Evolutionary conservation across 2,329 filamentous ascomycete species (phyloP), one percentile per base, ranked within the genome.

Genomic region (Aspergillus costaricaensis): DNA sequence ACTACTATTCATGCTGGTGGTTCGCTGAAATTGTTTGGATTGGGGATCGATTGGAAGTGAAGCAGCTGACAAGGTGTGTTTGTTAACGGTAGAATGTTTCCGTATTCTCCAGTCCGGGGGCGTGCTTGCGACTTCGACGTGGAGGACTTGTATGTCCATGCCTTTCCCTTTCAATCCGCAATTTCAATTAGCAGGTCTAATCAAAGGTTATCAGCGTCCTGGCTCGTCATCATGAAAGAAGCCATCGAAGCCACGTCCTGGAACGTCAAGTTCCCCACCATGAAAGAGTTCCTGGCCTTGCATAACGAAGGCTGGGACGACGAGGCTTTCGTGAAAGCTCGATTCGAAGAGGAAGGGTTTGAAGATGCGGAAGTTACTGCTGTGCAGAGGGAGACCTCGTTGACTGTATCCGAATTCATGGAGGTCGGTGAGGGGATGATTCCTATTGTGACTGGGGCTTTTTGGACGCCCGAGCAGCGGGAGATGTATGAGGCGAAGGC

Each of bases 71-170:
- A 25, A 2, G 7, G 23, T 3, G 38, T n/a, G 4, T 39, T n/a
- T 52, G 17, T 36, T 15, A 6, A 25, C 10, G 47, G 10, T 55
- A 72, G 75, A 77, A 63, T 68, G 65, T 5, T 67, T 68, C 47
- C 70, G 76, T 15, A 70, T 77, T 43, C 66, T 79, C 32, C 68
- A 70, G 17, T 71, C 74, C 0, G 74, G 70, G 10, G 77, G 77
- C 2, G 71, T 57, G 1, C 63, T 74, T 32, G 75, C 72, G 23
- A 69, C 75, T 59, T 69, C 73, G 1, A 73, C 71, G 23, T 79
- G 76, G 75, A 71, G 72, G 67, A 59, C 74, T 7, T 61, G 72
- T 74, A 55, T 62, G 71, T 36, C 9, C 4, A 5, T 36, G 30
- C 12, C 62, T 1, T 9, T 21, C 30, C 9, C n/a, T 10, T 3